Conservation (phyloP, 169 alveolate species). For the Cryptosporidium canis region DNA sequence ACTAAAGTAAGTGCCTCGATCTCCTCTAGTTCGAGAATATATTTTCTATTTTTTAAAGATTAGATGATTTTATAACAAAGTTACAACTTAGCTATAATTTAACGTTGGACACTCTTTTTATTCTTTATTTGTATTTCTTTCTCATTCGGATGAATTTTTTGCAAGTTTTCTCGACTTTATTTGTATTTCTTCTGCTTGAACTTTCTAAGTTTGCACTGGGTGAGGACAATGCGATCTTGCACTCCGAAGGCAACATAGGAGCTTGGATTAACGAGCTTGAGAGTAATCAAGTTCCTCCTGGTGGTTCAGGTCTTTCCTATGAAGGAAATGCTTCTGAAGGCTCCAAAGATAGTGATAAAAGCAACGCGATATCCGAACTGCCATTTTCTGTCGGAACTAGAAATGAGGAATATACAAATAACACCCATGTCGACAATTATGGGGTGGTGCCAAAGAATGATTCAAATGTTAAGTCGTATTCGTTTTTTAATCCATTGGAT, state of each 20-base stretch:
- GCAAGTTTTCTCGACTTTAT: background rate
- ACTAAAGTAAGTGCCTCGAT: background rate
- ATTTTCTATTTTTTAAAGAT: background rate
- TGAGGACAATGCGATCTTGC: background rate
- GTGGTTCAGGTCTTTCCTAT: background rate
- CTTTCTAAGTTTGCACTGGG: constrained; percentile 9
- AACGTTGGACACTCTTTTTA: background rate
- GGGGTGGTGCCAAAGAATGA: background rate
- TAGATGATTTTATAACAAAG: constrained; percentile 32
- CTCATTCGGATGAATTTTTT: constrained; percentile 20
- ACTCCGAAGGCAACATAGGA: background rate
- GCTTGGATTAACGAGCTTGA: background rate
- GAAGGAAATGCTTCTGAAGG: background rate
- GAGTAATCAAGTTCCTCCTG: background rate
- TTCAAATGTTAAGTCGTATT: constrained; percentile 11
- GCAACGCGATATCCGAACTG: background rate
- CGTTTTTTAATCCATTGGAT: constrained; percentile 16
- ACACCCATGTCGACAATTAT: background rate
- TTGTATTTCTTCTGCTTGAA: constrained; percentile 5
- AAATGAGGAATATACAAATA: background rate
- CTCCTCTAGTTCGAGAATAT: constrained; percentile 19
- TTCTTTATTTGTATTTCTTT: background rate
- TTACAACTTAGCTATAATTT: background rate
- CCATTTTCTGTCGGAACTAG: background rate
- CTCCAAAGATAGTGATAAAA: background rate